Evolutionary conservation across 306 rosid genomes (phyloP).

Genomic region (Trifolium pratense): DNA sequence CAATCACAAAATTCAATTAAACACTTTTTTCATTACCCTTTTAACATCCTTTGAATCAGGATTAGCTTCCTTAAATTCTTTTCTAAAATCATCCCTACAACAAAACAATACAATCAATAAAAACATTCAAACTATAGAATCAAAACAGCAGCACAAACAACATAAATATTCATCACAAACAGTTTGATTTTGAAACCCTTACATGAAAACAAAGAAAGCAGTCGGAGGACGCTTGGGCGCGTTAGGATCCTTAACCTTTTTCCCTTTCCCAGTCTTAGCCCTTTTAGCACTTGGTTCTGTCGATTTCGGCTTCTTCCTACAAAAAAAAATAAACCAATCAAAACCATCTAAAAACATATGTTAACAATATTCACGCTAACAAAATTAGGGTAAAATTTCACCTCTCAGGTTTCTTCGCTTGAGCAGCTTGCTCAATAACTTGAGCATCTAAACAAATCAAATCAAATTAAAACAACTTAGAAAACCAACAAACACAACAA

Average conservation of each 20-base stretch:
- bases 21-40: conserved; percentile 44
- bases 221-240: conserved; percentile 84
- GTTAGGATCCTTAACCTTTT: conserved; percentile 70
- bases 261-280: conserved; percentile 54
- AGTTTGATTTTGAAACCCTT: too few relatives aligned
- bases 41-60: conserved; percentile 78
- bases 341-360: background rate
- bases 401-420: conserved; percentile 66
- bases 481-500: background rate
- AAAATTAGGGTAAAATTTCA: background rate
- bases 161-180: too few relatives aligned
- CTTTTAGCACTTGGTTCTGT: conserved; percentile 68
- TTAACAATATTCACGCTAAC: background rate
- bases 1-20: background rate
- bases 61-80: conserved; percentile 67
- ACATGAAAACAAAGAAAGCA: conserved; percentile 70
- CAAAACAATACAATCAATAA: background rate
- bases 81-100: conserved; percentile 81
- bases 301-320: conserved; percentile 62
- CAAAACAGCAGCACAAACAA: background rate
- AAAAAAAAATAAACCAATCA: background rate
- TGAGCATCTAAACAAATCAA: conserved; percentile 59
- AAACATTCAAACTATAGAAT: background rate
- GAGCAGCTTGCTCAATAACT: conserved; percentile 64
- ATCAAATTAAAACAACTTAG: background rate